Percentiles rank a stretch among this genome's conserved stretches.
These are phyloP conservation scores for Mrakia hoshinonis DNA, from an alignment of 768 basidiomycete genomes.

Conservation along the genomic window DNA sequence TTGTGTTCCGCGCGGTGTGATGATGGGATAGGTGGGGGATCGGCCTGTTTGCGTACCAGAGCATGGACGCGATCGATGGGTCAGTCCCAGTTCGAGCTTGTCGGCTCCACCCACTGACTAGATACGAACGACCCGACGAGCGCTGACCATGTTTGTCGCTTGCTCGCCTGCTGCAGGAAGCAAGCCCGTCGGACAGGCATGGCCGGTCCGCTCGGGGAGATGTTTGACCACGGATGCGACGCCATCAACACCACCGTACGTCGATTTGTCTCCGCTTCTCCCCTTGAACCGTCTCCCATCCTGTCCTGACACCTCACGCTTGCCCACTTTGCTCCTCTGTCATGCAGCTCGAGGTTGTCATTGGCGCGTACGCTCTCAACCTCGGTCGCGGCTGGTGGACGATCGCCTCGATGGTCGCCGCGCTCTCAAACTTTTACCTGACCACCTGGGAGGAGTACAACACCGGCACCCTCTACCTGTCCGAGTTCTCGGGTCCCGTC, in stretches of 20 bases:
- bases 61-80: slow-evolving; percentile 82
- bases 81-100: slow-evolving; percentile 39
- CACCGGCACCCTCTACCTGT: slow-evolving; percentile 65
- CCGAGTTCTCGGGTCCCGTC: slow-evolving; percentile 87
- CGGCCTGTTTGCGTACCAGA: slow-evolving; percentile 87
- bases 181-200: slow-evolving; percentile 92
- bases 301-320: no score
- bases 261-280: slow-evolving; percentile 4
- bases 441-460: slow-evolving; percentile 35
- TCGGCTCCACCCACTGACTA: no score
- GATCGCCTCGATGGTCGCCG: slow-evolving; percentile 69
- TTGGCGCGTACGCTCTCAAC: slow-evolving; percentile 75
- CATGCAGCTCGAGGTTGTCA: slow-evolving; percentile 70
- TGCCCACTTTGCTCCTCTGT: neutral
- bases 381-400: slow-evolving; percentile 97
- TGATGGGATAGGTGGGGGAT: slow-evolving; percentile 69
- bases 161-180: slow-evolving; percentile 50
- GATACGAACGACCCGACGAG: neutral
- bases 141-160: neutral
- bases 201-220: slow-evolving; percentile 93
- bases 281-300: neutral
- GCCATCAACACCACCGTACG: slow-evolving; percentile 87
- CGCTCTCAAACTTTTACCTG: slow-evolving; percentile 68
- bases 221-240: slow-evolving; percentile 98
- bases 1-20: no score